Percentiles rank a stretch among this genome's conserved stretches.
phyloP scores from a whole-genome alignment of 1,139 yeast species.

The Kurtzmaniella quercitrusa region DNA sequence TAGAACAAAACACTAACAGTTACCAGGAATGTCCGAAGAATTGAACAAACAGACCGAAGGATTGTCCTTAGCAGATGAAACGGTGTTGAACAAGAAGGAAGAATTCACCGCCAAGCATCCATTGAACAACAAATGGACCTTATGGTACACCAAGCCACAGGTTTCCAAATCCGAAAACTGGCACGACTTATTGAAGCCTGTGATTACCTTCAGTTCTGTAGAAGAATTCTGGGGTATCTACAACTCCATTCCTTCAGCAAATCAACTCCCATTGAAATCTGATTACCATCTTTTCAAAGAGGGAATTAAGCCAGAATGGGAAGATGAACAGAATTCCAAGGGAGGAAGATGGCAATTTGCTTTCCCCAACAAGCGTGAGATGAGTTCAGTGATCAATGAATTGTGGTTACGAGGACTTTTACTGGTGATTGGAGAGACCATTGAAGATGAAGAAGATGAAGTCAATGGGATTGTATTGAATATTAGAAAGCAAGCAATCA shows the following conservation, averaged over 20 bases:
- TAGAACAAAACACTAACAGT: constrained; percentile 5
- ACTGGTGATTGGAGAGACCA: constrained; percentile 93
- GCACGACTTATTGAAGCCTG: constrained; percentile 91
- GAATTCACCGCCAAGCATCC: constrained; percentile 87
- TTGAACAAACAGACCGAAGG: constrained; percentile 51
- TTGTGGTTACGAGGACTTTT: constrained; percentile 90
- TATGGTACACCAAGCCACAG: constrained; percentile 97
- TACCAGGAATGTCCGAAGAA: constrained; percentile 48
- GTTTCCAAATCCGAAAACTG: constrained; percentile 78
- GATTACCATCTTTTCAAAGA: constrained; percentile 95
- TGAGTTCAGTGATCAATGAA: constrained; percentile 67
- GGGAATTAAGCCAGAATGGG: constrained; percentile 98
- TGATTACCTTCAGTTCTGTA: constrained; percentile 84
- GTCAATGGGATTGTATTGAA: constrained; percentile 94
- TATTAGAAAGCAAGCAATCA: constrained; percentile 76
- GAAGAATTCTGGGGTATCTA: constrained; percentile 99
- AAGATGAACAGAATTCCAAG: constrained; percentile 76
- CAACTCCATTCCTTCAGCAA: constrained; percentile 90
- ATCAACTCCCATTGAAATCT: constrained; percentile 85
- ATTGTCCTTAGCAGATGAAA: constrained; percentile 45
- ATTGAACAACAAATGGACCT: constrained; percentile 87
- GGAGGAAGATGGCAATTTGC: constrained; percentile 92
- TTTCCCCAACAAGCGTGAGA: constrained; percentile 66
- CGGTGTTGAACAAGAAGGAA: constrained; percentile 64
- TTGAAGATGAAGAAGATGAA: constrained; percentile 83